Conservation (phyloP, 495 filamentous ascomycete genomes). For the Viridothelium virens region DNA sequence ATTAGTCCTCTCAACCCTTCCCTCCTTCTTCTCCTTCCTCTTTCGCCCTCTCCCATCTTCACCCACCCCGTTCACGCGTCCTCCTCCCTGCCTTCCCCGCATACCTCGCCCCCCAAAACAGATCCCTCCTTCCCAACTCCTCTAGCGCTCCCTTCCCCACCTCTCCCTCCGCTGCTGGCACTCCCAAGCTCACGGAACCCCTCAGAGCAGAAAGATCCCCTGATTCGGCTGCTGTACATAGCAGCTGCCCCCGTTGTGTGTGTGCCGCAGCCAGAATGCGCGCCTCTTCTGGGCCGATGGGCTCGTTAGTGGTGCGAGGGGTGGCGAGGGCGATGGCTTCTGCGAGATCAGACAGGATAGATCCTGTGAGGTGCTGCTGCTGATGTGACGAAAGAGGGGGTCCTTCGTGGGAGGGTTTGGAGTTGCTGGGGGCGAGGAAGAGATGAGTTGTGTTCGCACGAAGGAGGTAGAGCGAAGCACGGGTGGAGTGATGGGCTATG, state of each 20-base stretch:
- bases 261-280: slow-evolving; percentile 60
- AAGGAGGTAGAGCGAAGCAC: slow-evolving; percentile 68
- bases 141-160: slow-evolving; percentile 51
- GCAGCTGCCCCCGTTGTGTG: slow-evolving; percentile 67
- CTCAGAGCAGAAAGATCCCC: not conserved
- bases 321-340: slow-evolving; percentile 56
- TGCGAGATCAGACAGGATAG: slow-evolving; percentile 52
- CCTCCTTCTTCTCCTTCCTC: too few relatives aligned
- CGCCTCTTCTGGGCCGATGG: slow-evolving; percentile 52
- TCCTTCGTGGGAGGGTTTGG: slow-evolving; percentile 34
- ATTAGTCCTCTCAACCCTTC: too few relatives aligned
- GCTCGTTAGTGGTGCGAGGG: slow-evolving; percentile 40
- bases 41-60: too few relatives aligned
- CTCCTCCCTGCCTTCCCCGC: slow-evolving; percentile 56
- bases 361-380: slow-evolving; percentile 17
- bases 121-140: slow-evolving; percentile 64
- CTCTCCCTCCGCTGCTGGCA: too few relatives aligned
- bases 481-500: slow-evolving; percentile 50
- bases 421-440: slow-evolving; percentile 27
- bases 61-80: too few relatives aligned
- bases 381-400: slow-evolving; percentile 32
- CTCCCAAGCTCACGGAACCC: too few relatives aligned
- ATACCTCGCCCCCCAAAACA: slow-evolving; percentile 64
- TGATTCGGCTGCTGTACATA: slow-evolving; percentile 53
- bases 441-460: slow-evolving; percentile 62